These are phyloP conservation scores for Syzygium aqueum DNA, from an alignment of 345 rosid genomes.

Conservation along the genomic window DNA sequence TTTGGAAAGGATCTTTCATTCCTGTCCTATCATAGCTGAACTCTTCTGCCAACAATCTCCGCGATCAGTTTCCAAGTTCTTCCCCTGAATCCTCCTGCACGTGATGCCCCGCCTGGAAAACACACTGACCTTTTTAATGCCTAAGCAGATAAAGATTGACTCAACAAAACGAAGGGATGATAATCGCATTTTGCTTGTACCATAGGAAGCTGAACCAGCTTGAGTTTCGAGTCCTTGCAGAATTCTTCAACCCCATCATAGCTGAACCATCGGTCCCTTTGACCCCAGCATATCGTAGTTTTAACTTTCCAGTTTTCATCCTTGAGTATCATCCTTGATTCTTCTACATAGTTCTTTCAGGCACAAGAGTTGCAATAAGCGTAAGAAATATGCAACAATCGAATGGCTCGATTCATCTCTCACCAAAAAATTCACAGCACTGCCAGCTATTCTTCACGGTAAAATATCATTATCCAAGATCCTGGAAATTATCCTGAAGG, in stretches of 20 bases:
- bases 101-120: slow-evolving; percentile 84
- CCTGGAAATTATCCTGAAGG: neutral
- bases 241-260: slow-evolving; percentile 71
- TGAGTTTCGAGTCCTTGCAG: slow-evolving; percentile 51
- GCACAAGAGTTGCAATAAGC: no score
- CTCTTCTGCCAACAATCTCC: slow-evolving; percentile 35
- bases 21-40: neutral
- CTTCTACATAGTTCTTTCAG: slow-evolving; percentile 54
- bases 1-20: neutral
- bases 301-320: slow-evolving; percentile 62
- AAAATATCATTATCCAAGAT: neutral
- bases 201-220: slow-evolving; percentile 65
- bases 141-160: neutral
- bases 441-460: neutral
- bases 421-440: neutral
- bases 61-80: slow-evolving; percentile 73
- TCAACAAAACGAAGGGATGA: neutral
- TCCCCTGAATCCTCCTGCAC: slow-evolving; percentile 90
- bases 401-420: neutral
- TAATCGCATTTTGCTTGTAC: slow-evolving; percentile 18
- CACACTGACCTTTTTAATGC: neutral
- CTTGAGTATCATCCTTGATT: slow-evolving; percentile 34
- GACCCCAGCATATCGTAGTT: slow-evolving; percentile 87
- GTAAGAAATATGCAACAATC: neutral
- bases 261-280: slow-evolving; percentile 79